These are phyloP conservation scores for Medicago ruthenica DNA, from an alignment of 306 rosid species.

Conservation along the genomic window DNA sequence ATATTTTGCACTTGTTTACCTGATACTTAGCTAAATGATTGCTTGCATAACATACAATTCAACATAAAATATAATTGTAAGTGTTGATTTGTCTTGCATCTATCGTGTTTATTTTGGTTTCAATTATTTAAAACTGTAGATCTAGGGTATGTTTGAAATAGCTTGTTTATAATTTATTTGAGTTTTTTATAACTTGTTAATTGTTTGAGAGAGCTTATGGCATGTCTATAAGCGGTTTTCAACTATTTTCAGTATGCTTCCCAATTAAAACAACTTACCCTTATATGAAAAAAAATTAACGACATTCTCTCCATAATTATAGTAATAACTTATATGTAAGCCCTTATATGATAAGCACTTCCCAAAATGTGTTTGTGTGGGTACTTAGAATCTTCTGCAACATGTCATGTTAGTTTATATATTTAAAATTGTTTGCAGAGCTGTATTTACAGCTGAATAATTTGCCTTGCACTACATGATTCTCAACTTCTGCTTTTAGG, in stretches of 20 bases:
- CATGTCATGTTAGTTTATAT: slow-evolving; percentile 5
- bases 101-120: slow-evolving; percentile 7
- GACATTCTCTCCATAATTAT: neutral
- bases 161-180: neutral
- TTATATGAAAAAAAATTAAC: neutral
- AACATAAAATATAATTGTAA: neutral
- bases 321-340: neutral
- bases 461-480: slow-evolving; percentile 26
- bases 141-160: neutral
- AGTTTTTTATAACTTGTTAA: neutral
- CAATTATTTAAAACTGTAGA: slow-evolving; percentile 10
- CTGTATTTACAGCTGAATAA: slow-evolving; percentile 21
- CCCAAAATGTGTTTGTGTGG: neutral
- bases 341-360: neutral
- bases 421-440: slow-evolving; percentile 26
- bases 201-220: neutral
- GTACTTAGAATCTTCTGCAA: slow-evolving; percentile 31
- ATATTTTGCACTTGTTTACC: slow-evolving; percentile 5
- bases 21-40: slow-evolving; percentile 9
- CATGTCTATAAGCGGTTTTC: neutral
- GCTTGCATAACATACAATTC: slow-evolving; percentile 15
- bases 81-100: slow-evolving; percentile 17
- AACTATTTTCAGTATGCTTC: neutral
- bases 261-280: neutral
- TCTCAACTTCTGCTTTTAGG: slow-evolving; percentile 15